phyloP scores from a whole-genome alignment of 176 grass and related monocot species.

The Oryza australiensis region DNA sequence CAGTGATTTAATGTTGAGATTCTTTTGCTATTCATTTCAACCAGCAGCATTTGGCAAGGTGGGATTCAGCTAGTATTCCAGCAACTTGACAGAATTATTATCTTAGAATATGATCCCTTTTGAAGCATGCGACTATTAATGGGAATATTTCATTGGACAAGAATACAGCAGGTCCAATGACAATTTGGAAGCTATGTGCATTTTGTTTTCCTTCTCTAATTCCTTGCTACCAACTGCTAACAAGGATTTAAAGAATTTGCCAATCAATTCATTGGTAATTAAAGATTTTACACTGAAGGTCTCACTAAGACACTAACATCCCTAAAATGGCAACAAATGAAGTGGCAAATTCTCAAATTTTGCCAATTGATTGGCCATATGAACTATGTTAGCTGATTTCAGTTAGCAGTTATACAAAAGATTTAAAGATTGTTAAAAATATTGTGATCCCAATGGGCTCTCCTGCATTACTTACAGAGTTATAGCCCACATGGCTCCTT shows the following conservation, averaged over 20 bases:
- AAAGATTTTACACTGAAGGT: background rate
- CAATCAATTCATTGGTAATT: background rate
- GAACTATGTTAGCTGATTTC: background rate
- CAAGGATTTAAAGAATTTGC: background rate
- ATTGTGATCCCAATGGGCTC: background rate
- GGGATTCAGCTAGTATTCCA: conserved; percentile 15
- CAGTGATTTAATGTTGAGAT: conserved; percentile 5
- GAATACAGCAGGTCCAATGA: background rate
- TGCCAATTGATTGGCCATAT: background rate
- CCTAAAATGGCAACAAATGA: background rate
- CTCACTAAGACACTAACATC: background rate
- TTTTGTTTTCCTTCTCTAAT: background rate
- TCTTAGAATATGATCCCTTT: conserved; percentile 4
- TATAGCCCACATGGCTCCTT: background rate
- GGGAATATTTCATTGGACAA: background rate
- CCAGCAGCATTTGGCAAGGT: conserved; percentile 22
- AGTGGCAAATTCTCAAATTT: background rate
- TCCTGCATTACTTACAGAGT: background rate
- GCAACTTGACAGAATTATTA: conserved; percentile 34
- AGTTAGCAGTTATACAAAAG: background rate
- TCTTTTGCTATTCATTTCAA: conserved; percentile 7
- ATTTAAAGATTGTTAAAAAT: background rate
- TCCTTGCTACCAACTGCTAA: background rate
- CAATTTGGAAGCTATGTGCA: background rate
- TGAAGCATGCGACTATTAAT: background rate